A percentile compares a stretch with the other conserved stretches of the same genome.
These are phyloP conservation scores for Elaphomyces granulatus DNA, from an alignment of 495 filamentous ascomycete species.

Conservation along the genomic window DNA sequence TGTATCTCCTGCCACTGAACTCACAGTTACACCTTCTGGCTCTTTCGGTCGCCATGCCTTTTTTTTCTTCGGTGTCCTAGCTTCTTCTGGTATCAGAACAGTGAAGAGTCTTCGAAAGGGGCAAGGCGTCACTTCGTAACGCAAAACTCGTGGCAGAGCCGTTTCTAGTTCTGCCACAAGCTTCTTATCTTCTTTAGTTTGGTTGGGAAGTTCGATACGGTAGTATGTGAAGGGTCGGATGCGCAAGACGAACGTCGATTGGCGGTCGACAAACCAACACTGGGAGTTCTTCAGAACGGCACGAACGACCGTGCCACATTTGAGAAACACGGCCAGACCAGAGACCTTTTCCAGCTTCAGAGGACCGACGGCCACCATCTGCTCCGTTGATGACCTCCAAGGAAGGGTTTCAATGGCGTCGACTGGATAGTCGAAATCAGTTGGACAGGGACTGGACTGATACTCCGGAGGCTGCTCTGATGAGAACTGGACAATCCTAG, in stretches of 20 bases:
- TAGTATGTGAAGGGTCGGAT: conserved; percentile 71
- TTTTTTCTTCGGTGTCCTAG: conserved; percentile 48
- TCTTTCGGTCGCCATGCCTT: conserved; percentile 55
- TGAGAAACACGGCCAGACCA: conserved; percentile 70
- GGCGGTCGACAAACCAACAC: conserved; percentile 83
- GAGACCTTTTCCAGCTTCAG: conserved; percentile 69
- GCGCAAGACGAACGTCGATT: conserved; percentile 67
- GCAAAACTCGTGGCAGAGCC: conserved; percentile 54
- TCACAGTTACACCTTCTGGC: conserved; percentile 36
- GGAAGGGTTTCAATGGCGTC: conserved; percentile 42
- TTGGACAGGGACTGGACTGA: conserved; percentile 18
- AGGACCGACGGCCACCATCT: conserved; percentile 66
- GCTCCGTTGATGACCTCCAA: conserved; percentile 62
- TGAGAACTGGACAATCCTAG: conserved; percentile 51
- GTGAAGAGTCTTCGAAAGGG: conserved; percentile 68
- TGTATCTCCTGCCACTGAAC: no score
- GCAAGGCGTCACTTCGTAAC: conserved; percentile 77
- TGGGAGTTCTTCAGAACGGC: conserved; percentile 79
- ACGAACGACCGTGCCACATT: conserved; percentile 63
- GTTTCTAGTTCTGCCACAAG: conserved; percentile 50
- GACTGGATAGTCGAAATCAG: conserved; percentile 34
- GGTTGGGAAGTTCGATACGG: conserved; percentile 67
- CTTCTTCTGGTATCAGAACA: conserved; percentile 57
- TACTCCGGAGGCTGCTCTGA: conserved; percentile 28
- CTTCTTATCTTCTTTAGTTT: conserved; percentile 40